Conservation (phyloP, 306 rosid species). For the Medicago truncatula region MtrunA17r5.0-ANR NC_053045.1:31070001-31070500, state of each 20-base stretch:
- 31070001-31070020: constrained; percentile 8
- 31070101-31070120: constrained; percentile 83
- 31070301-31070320: constrained; percentile 28
- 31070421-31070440: constrained; percentile 17
- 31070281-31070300: constrained; percentile 73
- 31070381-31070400: neutral
- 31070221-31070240: constrained; percentile 82
- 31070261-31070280: constrained; percentile 98
- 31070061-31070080: constrained; percentile 37
- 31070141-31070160: constrained; percentile 95
- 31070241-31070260: constrained; percentile 93
- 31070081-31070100: constrained; percentile 83
- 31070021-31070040: constrained; percentile 6
- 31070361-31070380: constrained; percentile 24
- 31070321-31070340: constrained; percentile 17
- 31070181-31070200: constrained; percentile 72
- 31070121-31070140: constrained; percentile 92
- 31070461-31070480: neutral
- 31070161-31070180: constrained; percentile 92
- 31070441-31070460: neutral
- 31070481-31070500: neutral
- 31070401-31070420: constrained; percentile 21
- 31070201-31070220: constrained; percentile 89
- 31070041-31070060: constrained; percentile 31
- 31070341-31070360: constrained; percentile 25